Evolutionary conservation across 2,329 filamentous ascomycete species (phyloP), one percentile per base, ranked within the genome.

Genomic region (Aspergillus sp.): DNA sequence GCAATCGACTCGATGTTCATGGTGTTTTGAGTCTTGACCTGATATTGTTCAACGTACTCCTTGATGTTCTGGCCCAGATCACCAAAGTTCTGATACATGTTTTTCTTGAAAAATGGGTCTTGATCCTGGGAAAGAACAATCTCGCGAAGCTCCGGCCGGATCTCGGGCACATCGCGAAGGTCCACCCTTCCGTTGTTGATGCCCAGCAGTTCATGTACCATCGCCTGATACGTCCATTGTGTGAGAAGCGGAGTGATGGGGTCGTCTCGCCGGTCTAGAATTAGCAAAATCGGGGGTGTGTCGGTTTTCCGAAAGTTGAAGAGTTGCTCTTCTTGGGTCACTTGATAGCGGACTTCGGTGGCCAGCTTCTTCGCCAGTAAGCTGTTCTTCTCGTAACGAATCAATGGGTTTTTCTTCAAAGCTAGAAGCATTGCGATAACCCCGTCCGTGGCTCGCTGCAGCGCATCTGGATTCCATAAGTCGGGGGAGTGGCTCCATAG

Each of bases 171-270:
- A 50, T 89, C 83, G 56, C 87, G 88, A 32, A 99, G 78, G 66
- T 96, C 88, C 0, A 99, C 94, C 47, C 93, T 83, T n/a, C 94
- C 94, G 68, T 97, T 97, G 53, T 89, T 84, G 60, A 99, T 96
- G 4, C 94, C 94, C 11, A 99, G 79, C 2, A 97, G 76, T 66
- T 99, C 94, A 68, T 99, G 94, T 0, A 99, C 94, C 92, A 99
- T 99, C n/a, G 94, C 94, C 73, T 99, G 94, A 66, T 99, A 99
- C 22, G 94, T 99, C 94, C 94, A 99, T 69, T 99, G 94, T 2
- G 91, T 96, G 45, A 99, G 80, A 10, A 99, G 77, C 0, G 94
- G 94, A 3, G 94, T 99, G 47, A 97, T 88, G 0, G 94, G 93
- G 65, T 99, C 94, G 67, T 96, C 92, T 69, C 94, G 84, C 40